phyloP scores from a whole-genome alignment of 129 eudicot genomes.

The Helichrysum umbraculigerum region DNA sequence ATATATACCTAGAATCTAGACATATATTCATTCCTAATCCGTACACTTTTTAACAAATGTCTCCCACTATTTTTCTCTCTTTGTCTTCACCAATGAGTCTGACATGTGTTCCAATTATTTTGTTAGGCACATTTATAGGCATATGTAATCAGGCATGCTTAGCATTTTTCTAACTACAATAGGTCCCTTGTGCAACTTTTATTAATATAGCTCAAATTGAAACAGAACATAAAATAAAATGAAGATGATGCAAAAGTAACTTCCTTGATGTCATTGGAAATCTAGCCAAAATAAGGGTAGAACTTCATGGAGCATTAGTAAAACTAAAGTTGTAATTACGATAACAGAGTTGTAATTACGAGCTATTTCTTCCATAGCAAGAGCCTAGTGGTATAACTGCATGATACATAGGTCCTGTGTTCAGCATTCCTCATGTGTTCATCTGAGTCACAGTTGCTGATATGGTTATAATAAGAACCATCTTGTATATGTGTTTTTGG shows the following conservation, averaged over 20 bases:
- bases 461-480: not conserved
- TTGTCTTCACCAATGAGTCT: too few relatives aligned
- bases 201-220: not conserved
- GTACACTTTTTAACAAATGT: too few relatives aligned
- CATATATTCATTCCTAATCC: too few relatives aligned
- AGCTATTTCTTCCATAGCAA: not conserved
- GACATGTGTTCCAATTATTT: too few relatives aligned
- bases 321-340: not conserved
- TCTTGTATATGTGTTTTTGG: not conserved
- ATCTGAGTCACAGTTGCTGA: not conserved
- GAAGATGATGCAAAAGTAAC: not conserved
- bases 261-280: too few relatives aligned
- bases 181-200: not conserved
- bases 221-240: not conserved
- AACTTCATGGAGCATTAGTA: not conserved
- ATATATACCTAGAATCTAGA: too few relatives aligned
- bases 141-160: too few relatives aligned
- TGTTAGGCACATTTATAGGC: too few relatives aligned
- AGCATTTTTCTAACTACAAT: not conserved
- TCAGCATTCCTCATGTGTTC: not conserved
- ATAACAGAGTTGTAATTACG: not conserved
- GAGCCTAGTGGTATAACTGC: not conserved
- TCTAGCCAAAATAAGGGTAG: not conserved
- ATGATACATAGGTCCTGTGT: not conserved
- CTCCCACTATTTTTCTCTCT: too few relatives aligned